Evolutionary conservation across 768 basidiomycete genomes (phyloP).

Genomic region (Lactifluus hygrophoroides): DNA sequence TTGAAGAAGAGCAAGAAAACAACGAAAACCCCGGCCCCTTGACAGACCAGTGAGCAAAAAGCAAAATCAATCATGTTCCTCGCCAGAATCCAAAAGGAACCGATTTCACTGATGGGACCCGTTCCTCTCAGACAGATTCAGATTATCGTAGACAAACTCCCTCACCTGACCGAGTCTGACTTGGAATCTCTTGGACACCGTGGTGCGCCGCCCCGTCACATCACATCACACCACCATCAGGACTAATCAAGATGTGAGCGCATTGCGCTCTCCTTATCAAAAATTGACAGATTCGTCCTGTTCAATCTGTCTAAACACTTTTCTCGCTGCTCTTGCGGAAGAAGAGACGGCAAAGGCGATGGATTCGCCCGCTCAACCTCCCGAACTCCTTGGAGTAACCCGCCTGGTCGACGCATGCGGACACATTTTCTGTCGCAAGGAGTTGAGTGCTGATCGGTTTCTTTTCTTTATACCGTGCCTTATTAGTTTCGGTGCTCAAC

Average conservation of each 20-base stretch:
- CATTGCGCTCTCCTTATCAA: neutral
- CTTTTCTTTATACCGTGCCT: neutral
- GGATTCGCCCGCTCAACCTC: slow-evolving; percentile 69
- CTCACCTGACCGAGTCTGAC: slow-evolving; percentile 43
- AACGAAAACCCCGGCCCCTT: neutral
- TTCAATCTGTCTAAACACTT: slow-evolving; percentile 66
- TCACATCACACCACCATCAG: too few species aligned
- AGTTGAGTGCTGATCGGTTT: slow-evolving; percentile 39
- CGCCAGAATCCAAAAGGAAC: too few species aligned
- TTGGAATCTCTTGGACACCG: slow-evolving; percentile 39
- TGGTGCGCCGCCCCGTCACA: slow-evolving; percentile 27
- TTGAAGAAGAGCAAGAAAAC: neutral
- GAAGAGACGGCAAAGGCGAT: slow-evolving; percentile 66
- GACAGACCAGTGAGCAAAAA: slow-evolving; percentile 2
- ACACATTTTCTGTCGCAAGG: slow-evolving; percentile 75
- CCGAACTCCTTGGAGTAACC: slow-evolving; percentile 65
- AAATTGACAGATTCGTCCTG: slow-evolving; percentile 54
- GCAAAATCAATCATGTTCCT: too few species aligned
- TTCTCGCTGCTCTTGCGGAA: slow-evolving; percentile 60
- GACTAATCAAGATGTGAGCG: too few species aligned
- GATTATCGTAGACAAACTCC: slow-evolving; percentile 38
- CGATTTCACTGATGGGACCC: too few species aligned
- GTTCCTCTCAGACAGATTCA: slow-evolving; percentile 27
- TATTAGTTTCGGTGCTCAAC: slow-evolving; percentile 8
- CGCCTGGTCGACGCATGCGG: slow-evolving; percentile 36